A percentile compares a stretch with the other conserved stretches of the same genome.
These are phyloP conservation scores for Nothophytophthora sp. DNA, from an alignment of 352 stramenopile species.

Conservation along the genomic window DNA sequence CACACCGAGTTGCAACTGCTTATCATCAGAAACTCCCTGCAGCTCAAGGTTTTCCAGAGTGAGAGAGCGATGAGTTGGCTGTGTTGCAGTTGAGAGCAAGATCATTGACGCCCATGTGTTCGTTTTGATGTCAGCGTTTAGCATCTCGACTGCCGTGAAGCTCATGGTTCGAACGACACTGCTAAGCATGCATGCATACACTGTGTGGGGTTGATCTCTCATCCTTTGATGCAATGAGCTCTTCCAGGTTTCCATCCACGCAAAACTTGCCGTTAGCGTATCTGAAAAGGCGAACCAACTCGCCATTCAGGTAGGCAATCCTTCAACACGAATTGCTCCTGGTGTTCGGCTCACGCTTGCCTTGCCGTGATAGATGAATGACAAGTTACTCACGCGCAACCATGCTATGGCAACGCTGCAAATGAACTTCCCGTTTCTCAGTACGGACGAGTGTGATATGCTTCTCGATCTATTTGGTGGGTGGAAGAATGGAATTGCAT, in stretches of 20 bases:
- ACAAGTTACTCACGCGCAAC: slow-evolving; percentile 43
- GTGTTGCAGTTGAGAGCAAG: background rate
- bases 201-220: too few relatives aligned
- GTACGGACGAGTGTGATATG: slow-evolving; percentile 70
- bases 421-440: slow-evolving; percentile 64
- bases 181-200: too few relatives aligned
- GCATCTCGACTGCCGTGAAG: slow-evolving; percentile 31
- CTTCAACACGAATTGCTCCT: background rate
- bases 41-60: slow-evolving; percentile 56
- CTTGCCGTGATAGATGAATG: slow-evolving; percentile 62
- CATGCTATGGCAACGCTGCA: slow-evolving; percentile 45
- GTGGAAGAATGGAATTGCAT: too few relatives aligned
- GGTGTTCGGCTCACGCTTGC: background rate
- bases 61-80: background rate
- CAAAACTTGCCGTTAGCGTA: slow-evolving; percentile 52
- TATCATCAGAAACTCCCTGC: slow-evolving; percentile 36
- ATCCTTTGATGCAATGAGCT: too few relatives aligned
- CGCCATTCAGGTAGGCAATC: slow-evolving; percentile 32
- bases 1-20: slow-evolving; percentile 53
- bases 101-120: slow-evolving; percentile 3
- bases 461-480: slow-evolving; percentile 74
- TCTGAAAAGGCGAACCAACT: slow-evolving; percentile 46
- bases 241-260: slow-evolving; percentile 56
- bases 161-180: slow-evolving; percentile 64
- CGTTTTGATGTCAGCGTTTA: slow-evolving; percentile 4